Conservation (phyloP, 441 rosid genomes). For the Brassica balearica region DNA sequence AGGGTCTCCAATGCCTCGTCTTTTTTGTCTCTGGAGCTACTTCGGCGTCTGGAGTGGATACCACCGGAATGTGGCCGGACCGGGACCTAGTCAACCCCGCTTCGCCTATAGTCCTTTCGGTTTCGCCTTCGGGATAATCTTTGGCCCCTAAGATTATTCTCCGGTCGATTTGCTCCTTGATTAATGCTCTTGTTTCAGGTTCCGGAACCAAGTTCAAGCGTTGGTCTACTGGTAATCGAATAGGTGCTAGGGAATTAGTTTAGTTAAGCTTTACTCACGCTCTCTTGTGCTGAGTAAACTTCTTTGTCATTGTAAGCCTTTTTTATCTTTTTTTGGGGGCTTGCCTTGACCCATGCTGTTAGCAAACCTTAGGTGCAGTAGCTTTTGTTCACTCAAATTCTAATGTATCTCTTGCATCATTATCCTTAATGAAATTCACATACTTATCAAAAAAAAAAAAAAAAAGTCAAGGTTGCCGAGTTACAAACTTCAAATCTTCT, state of each 20-base stretch:
- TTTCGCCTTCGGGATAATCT: not conserved
- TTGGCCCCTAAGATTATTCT: not conserved
- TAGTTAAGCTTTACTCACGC: not conserved
- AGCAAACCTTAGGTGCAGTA: not conserved
- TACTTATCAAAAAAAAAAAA: not conserved
- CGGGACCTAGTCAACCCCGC: not conserved
- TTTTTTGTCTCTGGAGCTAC: not conserved
- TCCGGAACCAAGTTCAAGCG: not conserved
- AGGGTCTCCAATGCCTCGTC: not conserved
- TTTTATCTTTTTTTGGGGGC: not conserved
- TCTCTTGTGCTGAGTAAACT: not conserved
- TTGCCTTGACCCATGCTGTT: not conserved
- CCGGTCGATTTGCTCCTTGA: not conserved
- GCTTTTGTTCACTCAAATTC: not conserved
- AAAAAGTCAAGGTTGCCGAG: not conserved
- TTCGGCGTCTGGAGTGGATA: not conserved
- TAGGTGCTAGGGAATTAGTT: not conserved
- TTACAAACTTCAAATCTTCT: too few species aligned
- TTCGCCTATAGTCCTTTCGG: not conserved
- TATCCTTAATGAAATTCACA: not conserved
- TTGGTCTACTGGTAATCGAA: not conserved
- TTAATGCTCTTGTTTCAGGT: conserved; percentile 1
- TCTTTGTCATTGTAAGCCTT: not conserved
- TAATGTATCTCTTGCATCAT: not conserved
- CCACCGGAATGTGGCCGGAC: not conserved